Evolutionary conservation across 805 yeast species (phyloP).

Genomic region (Brettanomyces bruxellensis): DNA sequence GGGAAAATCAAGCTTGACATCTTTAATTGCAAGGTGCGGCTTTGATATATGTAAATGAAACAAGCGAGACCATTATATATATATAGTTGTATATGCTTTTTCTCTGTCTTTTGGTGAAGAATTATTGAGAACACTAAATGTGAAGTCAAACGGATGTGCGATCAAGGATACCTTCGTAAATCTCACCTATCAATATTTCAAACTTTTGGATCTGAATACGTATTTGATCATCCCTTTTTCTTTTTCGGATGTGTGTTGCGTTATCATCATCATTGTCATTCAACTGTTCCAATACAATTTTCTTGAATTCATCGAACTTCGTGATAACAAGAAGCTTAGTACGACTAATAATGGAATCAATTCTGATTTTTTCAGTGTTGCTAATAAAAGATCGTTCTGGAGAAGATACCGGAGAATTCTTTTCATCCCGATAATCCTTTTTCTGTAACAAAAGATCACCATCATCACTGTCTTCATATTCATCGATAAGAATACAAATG

Average conservation of each 20-base stretch:
- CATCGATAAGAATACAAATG: constrained; percentile 23
- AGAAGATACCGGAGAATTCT: constrained; percentile 1
- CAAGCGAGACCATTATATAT: not conserved
- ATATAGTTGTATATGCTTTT: not conserved
- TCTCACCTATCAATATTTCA: constrained; percentile 25
- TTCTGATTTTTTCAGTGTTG: constrained; percentile 26
- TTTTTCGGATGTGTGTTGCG: not conserved
- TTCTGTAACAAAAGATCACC: constrained; percentile 5
- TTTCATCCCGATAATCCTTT: constrained; percentile 2
- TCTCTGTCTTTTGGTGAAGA: not conserved
- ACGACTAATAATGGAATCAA: constrained; percentile 23
- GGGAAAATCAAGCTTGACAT: constrained; percentile 10
- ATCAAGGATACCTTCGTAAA: constrained; percentile 27
- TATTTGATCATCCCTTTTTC: not conserved
- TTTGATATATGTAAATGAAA: constrained; percentile 4
- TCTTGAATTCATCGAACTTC: constrained; percentile 22
- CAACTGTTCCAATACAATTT: constrained; percentile 1
- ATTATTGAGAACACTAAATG: too few species aligned
- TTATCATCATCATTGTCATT: constrained; percentile 2
- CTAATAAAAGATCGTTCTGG: constrained; percentile 9
- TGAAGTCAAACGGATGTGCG: constrained; percentile 22
- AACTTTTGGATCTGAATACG: constrained; percentile 4
- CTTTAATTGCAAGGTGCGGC: constrained; percentile 12
- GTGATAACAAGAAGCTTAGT: constrained; percentile 20
- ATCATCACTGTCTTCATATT: constrained; percentile 4